Evolutionary conservation across 768 basidiomycete genomes (phyloP), one percentile per base, ranked within the genome.

Genomic region (Baorangia bicolor): DNA sequence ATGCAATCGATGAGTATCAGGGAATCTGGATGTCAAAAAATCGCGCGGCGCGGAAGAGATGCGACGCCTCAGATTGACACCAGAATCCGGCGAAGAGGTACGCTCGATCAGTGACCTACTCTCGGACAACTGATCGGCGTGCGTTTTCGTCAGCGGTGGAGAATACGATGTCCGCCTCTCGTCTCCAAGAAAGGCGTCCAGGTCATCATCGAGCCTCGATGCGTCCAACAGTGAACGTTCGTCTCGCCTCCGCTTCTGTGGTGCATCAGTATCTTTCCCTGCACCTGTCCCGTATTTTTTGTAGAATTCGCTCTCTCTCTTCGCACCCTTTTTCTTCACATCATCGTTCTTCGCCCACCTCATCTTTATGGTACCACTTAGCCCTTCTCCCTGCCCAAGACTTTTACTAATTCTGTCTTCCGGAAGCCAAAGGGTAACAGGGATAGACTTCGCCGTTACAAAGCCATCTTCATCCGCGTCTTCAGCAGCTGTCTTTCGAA

Each of bases 291-390:
- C 92, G 55, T 92, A 87, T 64, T 83, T 87, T 69, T 72, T 84
- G 71, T 94, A 94, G 61, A 92, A 94, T 61, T 87, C 74, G 65
- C 90, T 92, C 58, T 87, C 80, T 53, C 74, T 76, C 67, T 80
- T 83, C 4, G 92, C 88, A 2, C 88, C 89, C 48, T 78, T 82
- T 75, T 88, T 83, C 77, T 94, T 94, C 42, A 91, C 80, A 62
- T 94, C 92, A 28, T 82, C 81, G 27, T 62, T 65, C 55, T 73
- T 76, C 1, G 92, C 92, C 89, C 88, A 92, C 25, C 92, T 82
- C 83, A 94, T 87, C 51, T 75, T 76, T 38, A 94, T 78, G 7
- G 69, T 62, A 13, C 86, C 90, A 64, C 83, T 85, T 31, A 92
- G 66, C 3, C 86, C 88, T 55, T 83, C 80, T 3, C 87, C 81